Conservation (phyloP, 495 filamentous ascomycete genomes). For the Neurospora sp. region DNA sequence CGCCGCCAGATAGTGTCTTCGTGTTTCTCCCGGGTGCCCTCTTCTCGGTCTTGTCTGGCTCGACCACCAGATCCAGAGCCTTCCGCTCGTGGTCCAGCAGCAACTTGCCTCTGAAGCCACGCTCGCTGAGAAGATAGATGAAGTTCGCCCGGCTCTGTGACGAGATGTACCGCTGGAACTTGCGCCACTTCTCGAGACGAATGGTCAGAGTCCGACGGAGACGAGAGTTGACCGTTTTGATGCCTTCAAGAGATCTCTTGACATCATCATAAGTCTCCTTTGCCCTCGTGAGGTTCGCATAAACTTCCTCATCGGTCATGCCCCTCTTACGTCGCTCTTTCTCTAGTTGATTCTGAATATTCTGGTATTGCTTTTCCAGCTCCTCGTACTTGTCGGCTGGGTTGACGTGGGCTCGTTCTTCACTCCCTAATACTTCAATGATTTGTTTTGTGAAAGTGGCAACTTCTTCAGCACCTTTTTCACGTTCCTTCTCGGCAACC, state of each 20-base stretch:
- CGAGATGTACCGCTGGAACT: conserved; percentile 76
- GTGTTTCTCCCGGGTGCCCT: conserved; percentile 62
- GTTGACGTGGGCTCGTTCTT: conserved; percentile 27
- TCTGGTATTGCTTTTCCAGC: conserved; percentile 54
- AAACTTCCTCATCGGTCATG: conserved; percentile 57
- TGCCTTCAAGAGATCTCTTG: conserved; percentile 27
- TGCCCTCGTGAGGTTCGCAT: conserved; percentile 27
- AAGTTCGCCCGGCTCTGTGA: conserved; percentile 78
- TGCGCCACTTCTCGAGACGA: conserved; percentile 65
- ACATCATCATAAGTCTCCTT: conserved; percentile 29
- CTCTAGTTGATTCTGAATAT: conserved; percentile 46
- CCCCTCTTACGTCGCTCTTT: conserved; percentile 33
- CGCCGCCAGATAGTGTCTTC: conserved; percentile 87
- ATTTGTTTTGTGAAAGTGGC: conserved; percentile 50
- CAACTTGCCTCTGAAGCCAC: conserved; percentile 77
- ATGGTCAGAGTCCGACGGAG: conserved; percentile 58
- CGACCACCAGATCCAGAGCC: conserved; percentile 66
- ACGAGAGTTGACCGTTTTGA: conserved; percentile 41
- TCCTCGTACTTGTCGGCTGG: conserved; percentile 46
- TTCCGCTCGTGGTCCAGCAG: conserved; percentile 65
- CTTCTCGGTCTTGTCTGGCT: conserved; percentile 66
- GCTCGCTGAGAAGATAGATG: conserved; percentile 74
- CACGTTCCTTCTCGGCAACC: conserved; percentile 35
- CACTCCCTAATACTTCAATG: conserved; percentile 6
- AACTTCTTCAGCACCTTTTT: conserved; percentile 37